Percentiles rank a stretch among this genome's conserved stretches.
phyloP scores from a whole-genome alignment of 2,329 filamentous ascomycete genomes.

The Mycocentrospora acerina region DNA sequence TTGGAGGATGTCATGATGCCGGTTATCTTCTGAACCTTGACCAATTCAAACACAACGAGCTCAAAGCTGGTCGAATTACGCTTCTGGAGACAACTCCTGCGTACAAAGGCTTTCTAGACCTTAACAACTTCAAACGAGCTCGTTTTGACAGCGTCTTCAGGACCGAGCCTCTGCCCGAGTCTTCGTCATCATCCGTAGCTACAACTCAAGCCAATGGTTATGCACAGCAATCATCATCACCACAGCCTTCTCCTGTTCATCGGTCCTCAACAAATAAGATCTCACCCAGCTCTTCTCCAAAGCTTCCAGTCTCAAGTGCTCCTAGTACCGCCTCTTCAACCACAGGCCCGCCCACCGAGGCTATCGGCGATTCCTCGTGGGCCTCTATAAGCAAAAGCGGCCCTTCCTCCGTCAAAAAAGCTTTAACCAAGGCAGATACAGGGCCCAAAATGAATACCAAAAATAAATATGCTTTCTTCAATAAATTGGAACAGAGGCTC shows the following conservation, averaged over 20 bases:
- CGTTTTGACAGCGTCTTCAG: conserved; percentile 47
- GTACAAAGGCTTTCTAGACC: conserved; percentile 43
- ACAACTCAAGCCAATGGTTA: conserved; percentile 5
- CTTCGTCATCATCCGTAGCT: conserved; percentile 1
- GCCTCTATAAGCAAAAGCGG: conserved; percentile 47
- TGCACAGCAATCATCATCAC: conserved; percentile 3
- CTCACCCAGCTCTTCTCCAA: conserved; percentile 15
- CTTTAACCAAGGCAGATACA: conserved; percentile 39
- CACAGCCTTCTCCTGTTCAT: conserved; percentile 12
- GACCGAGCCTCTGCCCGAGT: conserved; percentile 42
- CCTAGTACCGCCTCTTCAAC: conserved; percentile 25
- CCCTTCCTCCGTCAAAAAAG: conserved; percentile 31
- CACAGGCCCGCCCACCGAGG: conserved; percentile 8
- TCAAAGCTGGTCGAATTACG: conserved; percentile 44
- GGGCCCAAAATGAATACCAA: conserved; percentile 21
- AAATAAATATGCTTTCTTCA: conserved; percentile 45
- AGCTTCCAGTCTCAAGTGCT: conserved; percentile 10
- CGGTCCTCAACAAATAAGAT: conserved; percentile 16
- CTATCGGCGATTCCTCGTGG: conserved; percentile 22
- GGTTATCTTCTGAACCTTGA: conserved; percentile 50
- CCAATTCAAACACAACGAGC: conserved; percentile 46
- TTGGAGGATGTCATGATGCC: conserved; percentile 51
- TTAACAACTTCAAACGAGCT: conserved; percentile 43
- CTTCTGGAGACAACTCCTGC: conserved; percentile 49
- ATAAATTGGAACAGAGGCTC: conserved; percentile 46